These are phyloP conservation scores for Agaricales sp. DNA, from an alignment of 1,284 basidiomycete species.

Conservation along the genomic window DNA sequence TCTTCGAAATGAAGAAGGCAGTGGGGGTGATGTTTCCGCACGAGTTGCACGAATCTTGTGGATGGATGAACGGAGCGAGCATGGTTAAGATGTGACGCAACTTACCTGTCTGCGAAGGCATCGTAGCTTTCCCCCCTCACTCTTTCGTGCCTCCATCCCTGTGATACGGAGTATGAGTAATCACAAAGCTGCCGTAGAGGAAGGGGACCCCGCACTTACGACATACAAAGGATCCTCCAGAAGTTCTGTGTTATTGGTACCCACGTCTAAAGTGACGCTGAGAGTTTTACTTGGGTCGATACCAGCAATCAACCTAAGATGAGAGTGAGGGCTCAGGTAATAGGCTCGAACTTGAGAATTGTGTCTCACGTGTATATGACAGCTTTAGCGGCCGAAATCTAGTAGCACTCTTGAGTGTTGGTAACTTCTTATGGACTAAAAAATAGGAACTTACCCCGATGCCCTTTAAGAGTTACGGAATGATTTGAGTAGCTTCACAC, in stretches of 20 bases:
- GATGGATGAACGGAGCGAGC: not conserved
- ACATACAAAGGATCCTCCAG: slow-evolving; percentile 60
- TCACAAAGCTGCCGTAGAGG: too few species aligned
- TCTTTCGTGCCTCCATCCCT: slow-evolving; percentile 61
- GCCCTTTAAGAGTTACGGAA: slow-evolving; percentile 26
- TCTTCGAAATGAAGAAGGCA: slow-evolving; percentile 69
- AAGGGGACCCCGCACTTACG: slow-evolving; percentile 21
- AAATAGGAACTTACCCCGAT: slow-evolving; percentile 31
- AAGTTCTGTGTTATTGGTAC: slow-evolving; percentile 63
- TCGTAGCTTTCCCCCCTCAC: slow-evolving; percentile 61
- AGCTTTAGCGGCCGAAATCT: slow-evolving; percentile 85
- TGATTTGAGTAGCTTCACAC: too few species aligned
- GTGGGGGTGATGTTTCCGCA: slow-evolving; percentile 34
- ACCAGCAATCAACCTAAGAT: slow-evolving; percentile 60
- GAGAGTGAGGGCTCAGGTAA: not conserved
- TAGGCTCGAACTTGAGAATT: slow-evolving; percentile 2
- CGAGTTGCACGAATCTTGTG: slow-evolving; percentile 36
- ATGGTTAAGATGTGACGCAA: too few species aligned
- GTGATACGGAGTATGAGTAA: slow-evolving; percentile 1
- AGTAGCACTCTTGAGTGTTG: slow-evolving; percentile 10
- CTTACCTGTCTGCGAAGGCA: slow-evolving; percentile 55
- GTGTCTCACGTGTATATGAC: slow-evolving; percentile 64
- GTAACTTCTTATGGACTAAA: not conserved
- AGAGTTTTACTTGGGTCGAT: slow-evolving; percentile 66
- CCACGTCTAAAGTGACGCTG: slow-evolving; percentile 65